These are phyloP conservation scores for Fusarium foetens DNA, from an alignment of 2,329 filamentous ascomycete species.

Conservation along the genomic window DNA sequence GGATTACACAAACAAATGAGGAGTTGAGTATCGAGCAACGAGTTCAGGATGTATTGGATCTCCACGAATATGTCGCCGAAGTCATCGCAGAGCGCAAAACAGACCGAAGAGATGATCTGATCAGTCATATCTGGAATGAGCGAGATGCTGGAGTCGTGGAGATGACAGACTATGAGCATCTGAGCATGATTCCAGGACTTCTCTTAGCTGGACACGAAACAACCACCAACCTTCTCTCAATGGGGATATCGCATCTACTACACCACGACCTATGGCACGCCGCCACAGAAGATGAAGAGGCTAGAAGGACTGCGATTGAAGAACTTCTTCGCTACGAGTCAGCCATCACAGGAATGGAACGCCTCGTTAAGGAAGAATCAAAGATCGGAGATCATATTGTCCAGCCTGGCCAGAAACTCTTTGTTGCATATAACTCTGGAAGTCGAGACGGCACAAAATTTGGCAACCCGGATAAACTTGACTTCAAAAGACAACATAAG, in stretches of 20 bases:
- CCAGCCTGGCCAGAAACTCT: neutral
- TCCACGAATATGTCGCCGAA: neutral
- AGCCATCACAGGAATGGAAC: neutral
- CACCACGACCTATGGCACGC: neutral
- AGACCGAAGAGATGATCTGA: neutral
- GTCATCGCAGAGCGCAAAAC: neutral
- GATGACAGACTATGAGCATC: neutral
- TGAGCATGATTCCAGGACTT: neutral
- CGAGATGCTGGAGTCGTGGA: neutral
- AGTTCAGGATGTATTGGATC: neutral
- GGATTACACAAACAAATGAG: neutral
- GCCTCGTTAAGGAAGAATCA: neutral
- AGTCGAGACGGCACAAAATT: neutral
- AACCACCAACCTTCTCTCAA: neutral
- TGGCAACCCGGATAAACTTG: fast-evolving
- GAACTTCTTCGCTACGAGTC: neutral
- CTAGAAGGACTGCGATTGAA: neutral
- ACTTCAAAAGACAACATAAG: neutral
- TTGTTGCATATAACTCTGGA: neutral
- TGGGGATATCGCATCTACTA: neutral
- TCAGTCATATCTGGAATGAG: neutral
- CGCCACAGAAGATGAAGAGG: neutral
- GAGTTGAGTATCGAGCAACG: neutral
- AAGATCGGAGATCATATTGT: neutral
- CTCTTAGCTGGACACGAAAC: neutral